phyloP scores from a whole-genome alignment of 1,139 yeast genomes.

The Wickerhamomyces sp. region DNA sequence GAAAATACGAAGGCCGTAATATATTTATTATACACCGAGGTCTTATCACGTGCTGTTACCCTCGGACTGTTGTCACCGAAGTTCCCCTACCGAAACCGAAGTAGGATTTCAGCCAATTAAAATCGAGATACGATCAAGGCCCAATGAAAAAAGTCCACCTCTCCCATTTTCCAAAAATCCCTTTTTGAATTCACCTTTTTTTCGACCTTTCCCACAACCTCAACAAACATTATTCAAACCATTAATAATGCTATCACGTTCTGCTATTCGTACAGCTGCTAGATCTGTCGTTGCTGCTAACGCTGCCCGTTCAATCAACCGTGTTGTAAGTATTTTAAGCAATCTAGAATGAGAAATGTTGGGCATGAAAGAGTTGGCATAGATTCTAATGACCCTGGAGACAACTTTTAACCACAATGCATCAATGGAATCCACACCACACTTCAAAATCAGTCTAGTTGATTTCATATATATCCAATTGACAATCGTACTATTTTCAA shows the following conservation, averaged over 20 bases:
- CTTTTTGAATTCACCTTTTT: conserved; percentile 18
- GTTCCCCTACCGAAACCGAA: not conserved
- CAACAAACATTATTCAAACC: conserved; percentile 6
- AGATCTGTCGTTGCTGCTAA: conserved; percentile 71
- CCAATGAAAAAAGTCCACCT: conserved; percentile 21
- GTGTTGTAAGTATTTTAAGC: conserved; percentile 52
- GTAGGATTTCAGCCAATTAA: conserved; percentile 17
- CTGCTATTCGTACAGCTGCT: conserved; percentile 77
- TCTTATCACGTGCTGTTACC: not conserved
- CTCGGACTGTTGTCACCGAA: not conserved
- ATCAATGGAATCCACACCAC: not conserved
- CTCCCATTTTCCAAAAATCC: conserved; percentile 14
- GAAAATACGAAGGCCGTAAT: no score
- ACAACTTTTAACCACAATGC: not conserved
- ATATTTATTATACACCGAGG: no score
- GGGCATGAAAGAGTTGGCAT: no score
- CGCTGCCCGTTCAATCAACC: conserved; percentile 44
- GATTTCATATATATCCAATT: not conserved
- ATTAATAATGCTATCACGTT: conserved; percentile 69
- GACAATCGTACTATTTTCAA: not conserved
- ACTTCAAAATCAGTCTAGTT: not conserved
- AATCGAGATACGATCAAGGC: conserved; percentile 13
- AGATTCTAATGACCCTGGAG: no score
- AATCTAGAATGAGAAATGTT: not conserved
- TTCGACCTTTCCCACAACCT: conserved; percentile 8